Evolutionary conservation across 2,329 filamentous ascomycete genomes (phyloP), one percentile per base, ranked within the genome.

Genomic region (Colletotrichum magnum): DNA sequence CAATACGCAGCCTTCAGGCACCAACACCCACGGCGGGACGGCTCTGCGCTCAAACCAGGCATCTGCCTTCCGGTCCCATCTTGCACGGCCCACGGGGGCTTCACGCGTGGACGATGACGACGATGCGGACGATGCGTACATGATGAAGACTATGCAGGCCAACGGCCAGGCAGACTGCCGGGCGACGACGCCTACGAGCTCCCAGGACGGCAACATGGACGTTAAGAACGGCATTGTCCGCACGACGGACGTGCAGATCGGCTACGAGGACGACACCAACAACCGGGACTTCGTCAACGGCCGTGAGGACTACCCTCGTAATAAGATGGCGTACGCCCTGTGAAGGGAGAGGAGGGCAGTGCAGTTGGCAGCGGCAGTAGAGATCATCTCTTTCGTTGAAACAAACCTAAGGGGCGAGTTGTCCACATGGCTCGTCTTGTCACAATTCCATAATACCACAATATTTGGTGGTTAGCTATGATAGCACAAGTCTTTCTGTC

Each of bases 71-170:
- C 71, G 71, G 26, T 71, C 68, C 54, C 54, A 69, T 18, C 26
- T 58, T 2, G 56, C 43, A 26, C 63, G 63, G 13, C 62, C 68
- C 53, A 65, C 41, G 59, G 63, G 66, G 4, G 24, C 52, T 2
- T 68, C 71, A 21, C 63, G 43, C 32, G 47, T 69, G 15, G 53
- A 59, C 45, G 56, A 59, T 24, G 71, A 71, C 48, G 68, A 71
- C 54, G 53, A 63, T 50, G 36, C 57, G 32, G 65, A 69, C 54
- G 71, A 71, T 21, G 48, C 39, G 45, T 65, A 54, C 45, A 60
- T 59, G 63, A 73, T 73, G 72, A 72, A 72, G 65, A n/a, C 70
- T 15, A 68, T 73, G 60, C 43, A 61, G n/a, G 54, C 28, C 24
- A 69, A 64, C 45, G 68, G 64, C 15, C 68, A 63, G 51, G 56